A percentile compares a stretch with the other conserved stretches of the same genome.
Evolutionary conservation across 345 rosid species (phyloP).

Genomic region (Reutealis trisperma): DNA sequence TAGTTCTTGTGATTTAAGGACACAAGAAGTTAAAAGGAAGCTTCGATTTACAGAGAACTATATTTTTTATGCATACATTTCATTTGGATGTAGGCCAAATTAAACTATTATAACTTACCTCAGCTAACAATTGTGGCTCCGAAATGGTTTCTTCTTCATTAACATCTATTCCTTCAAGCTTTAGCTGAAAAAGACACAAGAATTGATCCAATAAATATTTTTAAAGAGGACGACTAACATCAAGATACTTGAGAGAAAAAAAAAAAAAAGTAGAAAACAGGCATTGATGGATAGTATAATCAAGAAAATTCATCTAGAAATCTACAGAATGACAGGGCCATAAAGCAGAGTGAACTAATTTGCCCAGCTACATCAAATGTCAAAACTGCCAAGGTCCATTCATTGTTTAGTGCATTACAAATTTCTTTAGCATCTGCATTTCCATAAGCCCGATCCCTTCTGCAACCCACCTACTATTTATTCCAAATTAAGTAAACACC

Average conservation of each 20-base stretch:
- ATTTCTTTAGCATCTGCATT: background rate
- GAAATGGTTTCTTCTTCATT: slow-evolving; percentile 90
- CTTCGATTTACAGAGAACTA: background rate
- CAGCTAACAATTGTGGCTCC: slow-evolving; percentile 71
- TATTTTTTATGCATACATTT: background rate
- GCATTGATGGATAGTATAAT: slow-evolving; percentile 1
- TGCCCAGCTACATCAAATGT: background rate
- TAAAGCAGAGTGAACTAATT: background rate
- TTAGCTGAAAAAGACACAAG: slow-evolving; percentile 45
- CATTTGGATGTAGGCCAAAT: background rate
- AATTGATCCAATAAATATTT: slow-evolving; percentile 6
- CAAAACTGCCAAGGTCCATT: background rate
- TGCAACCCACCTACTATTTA: background rate
- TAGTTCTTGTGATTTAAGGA: background rate
- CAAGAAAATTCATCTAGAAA: slow-evolving; percentile 7
- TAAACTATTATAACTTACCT: slow-evolving; percentile 43
- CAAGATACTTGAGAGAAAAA: background rate
- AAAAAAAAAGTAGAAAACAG: background rate
- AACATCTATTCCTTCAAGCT: slow-evolving; percentile 67
- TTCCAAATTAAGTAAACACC: background rate
- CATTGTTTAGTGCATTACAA: background rate
- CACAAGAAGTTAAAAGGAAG: background rate
- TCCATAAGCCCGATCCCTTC: background rate
- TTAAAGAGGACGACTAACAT: background rate
- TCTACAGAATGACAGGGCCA: background rate